Evolutionary conservation across 2,329 filamentous ascomycete genomes (phyloP).

Genomic region (Penicillium sp.): DNA sequence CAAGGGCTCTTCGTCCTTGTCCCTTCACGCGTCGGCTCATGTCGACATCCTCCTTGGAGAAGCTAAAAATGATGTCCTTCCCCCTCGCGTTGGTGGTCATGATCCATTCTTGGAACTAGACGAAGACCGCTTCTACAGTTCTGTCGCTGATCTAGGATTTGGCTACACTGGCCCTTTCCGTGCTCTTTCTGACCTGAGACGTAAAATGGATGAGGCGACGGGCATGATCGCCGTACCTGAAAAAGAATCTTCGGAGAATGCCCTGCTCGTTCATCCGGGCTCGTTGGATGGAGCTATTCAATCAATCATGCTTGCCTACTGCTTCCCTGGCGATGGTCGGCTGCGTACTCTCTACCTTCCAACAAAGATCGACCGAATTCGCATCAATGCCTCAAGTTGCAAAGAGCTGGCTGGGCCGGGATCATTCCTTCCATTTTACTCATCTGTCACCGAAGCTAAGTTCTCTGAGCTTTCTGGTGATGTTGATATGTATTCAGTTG

Average conservation of each 20-base stretch:
- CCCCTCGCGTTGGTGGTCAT: background rate
- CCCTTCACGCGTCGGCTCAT: conserved; percentile 14
- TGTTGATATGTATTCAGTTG: conserved; percentile 18
- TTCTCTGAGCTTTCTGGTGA: conserved; percentile 22
- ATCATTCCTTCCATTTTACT: conserved; percentile 13
- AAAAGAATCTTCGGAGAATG: background rate
- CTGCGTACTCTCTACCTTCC: conserved; percentile 21
- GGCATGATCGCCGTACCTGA: conserved; percentile 16
- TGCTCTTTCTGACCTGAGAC: conserved; percentile 12
- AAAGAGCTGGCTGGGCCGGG: conserved; percentile 6
- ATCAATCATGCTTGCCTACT: conserved; percentile 21
- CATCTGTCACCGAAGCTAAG: conserved; percentile 11
- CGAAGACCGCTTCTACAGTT: conserved; percentile 24
- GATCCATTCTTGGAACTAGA: conserved; percentile 15
- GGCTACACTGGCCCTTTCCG: conserved; percentile 24
- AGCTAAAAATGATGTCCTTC: conserved; percentile 7
- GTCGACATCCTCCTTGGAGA: conserved; percentile 11
- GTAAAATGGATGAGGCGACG: conserved; percentile 18
- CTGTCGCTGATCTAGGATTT: conserved; percentile 22
- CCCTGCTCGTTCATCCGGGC: conserved; percentile 14
- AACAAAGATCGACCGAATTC: conserved; percentile 15
- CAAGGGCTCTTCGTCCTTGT: conserved; percentile 14
- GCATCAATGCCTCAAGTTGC: conserved; percentile 14
- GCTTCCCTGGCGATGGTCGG: conserved; percentile 18
- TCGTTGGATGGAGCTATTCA: conserved; percentile 19